A percentile compares a stretch with the other conserved stretches of the same genome.
Conservation (phyloP, 225 moss, liverwort and hornwort species). For the Pseudisothecium myosuroides region DNA sequence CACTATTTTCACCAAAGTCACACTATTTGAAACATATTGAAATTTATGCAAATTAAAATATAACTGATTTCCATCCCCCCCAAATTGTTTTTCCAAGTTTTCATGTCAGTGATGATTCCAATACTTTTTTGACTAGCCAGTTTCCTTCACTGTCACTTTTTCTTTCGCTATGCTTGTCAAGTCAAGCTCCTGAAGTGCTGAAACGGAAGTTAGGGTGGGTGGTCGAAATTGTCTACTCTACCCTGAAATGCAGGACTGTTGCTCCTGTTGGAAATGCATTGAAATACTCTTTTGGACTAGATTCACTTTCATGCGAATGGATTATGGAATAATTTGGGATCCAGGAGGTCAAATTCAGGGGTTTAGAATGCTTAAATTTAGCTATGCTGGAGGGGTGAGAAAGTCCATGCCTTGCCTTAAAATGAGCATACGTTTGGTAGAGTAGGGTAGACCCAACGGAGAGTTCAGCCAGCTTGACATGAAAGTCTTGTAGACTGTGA, state of each 20-base stretch:
- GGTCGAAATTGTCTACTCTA: too few species aligned
- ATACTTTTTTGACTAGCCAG: neutral
- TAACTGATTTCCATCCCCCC: too few species aligned
- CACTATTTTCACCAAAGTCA: neutral
- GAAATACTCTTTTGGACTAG: neutral
- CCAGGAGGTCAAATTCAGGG: neutral
- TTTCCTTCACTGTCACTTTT: neutral
- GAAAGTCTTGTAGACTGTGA: neutral
- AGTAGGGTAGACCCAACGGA: neutral
- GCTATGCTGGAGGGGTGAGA: neutral
- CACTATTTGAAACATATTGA: neutral
- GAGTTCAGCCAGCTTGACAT: neutral
- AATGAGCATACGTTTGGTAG: neutral
- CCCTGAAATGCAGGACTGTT: neutral
- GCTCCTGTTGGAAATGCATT: neutral
- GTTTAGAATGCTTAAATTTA: neutral
- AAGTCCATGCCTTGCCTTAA: neutral
- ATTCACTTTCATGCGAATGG: neutral
- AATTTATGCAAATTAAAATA: neutral
- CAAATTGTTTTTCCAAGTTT: neutral
- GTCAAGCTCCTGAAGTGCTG: neutral
- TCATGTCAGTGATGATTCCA: neutral
- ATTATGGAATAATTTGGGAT: neutral
- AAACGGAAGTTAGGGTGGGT: too few species aligned
- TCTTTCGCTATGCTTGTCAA: neutral